These are phyloP conservation scores for Pseudogymnoascus sp. DNA, from an alignment of 2,329 filamentous ascomycete genomes.

Conservation along the genomic window DNA sequence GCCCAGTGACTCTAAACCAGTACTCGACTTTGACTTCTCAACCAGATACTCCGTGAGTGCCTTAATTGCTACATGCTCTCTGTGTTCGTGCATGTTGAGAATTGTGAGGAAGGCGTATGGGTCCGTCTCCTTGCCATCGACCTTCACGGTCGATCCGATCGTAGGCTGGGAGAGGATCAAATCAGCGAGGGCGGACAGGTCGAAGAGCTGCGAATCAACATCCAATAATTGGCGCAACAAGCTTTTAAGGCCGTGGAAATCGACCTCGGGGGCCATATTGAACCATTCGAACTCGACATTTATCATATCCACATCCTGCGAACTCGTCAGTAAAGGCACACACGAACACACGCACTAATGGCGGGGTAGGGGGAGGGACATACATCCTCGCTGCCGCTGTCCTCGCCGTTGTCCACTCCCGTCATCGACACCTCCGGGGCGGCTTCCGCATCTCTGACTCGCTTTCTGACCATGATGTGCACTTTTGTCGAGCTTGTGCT, in stretches of 20 bases:
- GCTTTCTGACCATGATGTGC: constrained; percentile 29
- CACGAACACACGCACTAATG: constrained; percentile 7
- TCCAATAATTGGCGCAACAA: constrained; percentile 89
- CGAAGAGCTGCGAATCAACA: constrained; percentile 74
- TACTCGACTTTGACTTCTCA: constrained; percentile 41
- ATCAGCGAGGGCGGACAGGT: constrained; percentile 79
- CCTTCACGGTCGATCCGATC: constrained; percentile 91
- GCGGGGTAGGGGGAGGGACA: background rate
- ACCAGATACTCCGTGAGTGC: constrained; percentile 64
- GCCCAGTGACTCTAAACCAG: constrained; percentile 48
- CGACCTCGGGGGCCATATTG: constrained; percentile 79
- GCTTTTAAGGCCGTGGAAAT: constrained; percentile 91
- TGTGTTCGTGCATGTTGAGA: constrained; percentile 72
- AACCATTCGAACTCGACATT: constrained; percentile 99
- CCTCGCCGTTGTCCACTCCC: constrained; percentile 19
- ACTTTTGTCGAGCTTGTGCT: background rate
- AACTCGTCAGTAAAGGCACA: constrained; percentile 4
- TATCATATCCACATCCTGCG: constrained; percentile 78
- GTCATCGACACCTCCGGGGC: constrained; percentile 24
- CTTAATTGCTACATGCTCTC: constrained; percentile 63
- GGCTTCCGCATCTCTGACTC: constrained; percentile 27
- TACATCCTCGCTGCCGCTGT: constrained; percentile 26
- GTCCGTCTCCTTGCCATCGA: constrained; percentile 88
- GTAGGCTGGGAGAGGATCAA: constrained; percentile 78
- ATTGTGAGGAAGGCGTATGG: constrained; percentile 89